Conservation (phyloP, 1,139 yeast genomes). For the Yamadazyma oceani region DNA sequence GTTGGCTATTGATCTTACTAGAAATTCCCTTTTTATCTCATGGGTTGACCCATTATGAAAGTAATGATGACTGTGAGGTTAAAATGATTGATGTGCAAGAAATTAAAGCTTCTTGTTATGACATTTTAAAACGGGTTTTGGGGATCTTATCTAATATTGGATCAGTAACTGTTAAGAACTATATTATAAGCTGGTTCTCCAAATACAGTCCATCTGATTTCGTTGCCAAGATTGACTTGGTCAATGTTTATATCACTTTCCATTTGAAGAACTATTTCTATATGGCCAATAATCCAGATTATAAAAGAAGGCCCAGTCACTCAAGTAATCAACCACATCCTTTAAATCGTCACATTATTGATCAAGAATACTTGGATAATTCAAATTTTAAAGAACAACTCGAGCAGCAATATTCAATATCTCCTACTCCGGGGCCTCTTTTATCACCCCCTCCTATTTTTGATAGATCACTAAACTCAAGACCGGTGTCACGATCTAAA, state of each 20-base stretch:
- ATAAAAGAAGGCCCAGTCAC: constrained; percentile 14
- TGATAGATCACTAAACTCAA: no score
- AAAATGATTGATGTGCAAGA: constrained; percentile 48
- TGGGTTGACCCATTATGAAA: constrained; percentile 37
- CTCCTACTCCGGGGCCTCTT: constrained; percentile 14
- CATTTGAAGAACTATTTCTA: constrained; percentile 48
- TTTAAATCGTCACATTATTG: constrained; percentile 6
- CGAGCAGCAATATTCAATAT: constrained; percentile 14
- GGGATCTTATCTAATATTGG: constrained; percentile 63
- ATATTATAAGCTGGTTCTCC: constrained; percentile 60
- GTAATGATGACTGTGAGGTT: constrained; percentile 6
- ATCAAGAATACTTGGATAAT: constrained; percentile 22
- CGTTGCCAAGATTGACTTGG: constrained; percentile 48
- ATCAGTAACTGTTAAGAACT: constrained; percentile 36
- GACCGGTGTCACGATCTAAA: background rate
- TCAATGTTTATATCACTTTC: constrained; percentile 65
- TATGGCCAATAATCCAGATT: constrained; percentile 35
- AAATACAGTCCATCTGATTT: constrained; percentile 42
- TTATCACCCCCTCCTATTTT: constrained; percentile 4
- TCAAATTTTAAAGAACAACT: constrained; percentile 19
- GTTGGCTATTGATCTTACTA: constrained; percentile 60
- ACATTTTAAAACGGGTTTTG: constrained; percentile 61
- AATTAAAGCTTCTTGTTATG: constrained; percentile 57
- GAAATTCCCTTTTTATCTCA: constrained; percentile 60
- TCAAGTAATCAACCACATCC: background rate